Evolutionary conservation across 805 yeast genomes (phyloP).

Genomic region (Metschnikowia colocasiae): DNA sequence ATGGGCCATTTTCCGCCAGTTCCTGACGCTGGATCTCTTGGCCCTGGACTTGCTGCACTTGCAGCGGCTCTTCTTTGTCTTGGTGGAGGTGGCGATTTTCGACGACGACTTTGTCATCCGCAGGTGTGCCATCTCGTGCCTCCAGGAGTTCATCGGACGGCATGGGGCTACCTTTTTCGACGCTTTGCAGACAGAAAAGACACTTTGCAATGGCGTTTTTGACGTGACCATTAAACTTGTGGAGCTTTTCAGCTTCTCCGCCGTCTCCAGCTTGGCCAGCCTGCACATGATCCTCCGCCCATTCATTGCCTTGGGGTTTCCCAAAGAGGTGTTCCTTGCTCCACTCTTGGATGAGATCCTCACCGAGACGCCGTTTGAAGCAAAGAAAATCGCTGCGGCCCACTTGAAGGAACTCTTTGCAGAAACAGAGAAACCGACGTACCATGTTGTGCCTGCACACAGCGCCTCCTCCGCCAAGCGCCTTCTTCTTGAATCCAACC

Average conservation of each 20-base stretch:
- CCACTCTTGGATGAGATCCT: conserved; percentile 30
- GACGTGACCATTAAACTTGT: conserved; percentile 40
- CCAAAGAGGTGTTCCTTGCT: conserved; percentile 24
- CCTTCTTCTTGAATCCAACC: background rate
- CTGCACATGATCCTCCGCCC: conserved; percentile 18
- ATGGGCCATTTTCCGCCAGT: conserved; percentile 68
- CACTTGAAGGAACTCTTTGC: conserved; percentile 23
- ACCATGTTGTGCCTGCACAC: background rate
- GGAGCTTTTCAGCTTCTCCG: conserved; percentile 52
- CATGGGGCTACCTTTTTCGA: conserved; percentile 38
- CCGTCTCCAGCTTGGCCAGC: conserved; percentile 20
- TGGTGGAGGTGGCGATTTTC: conserved; percentile 55
- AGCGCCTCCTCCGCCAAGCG: background rate
- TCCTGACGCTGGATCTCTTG: conserved; percentile 18
- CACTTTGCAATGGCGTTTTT: conserved; percentile 9
- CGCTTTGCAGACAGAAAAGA: background rate
- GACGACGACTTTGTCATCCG: conserved; percentile 74
- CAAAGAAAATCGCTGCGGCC: conserved; percentile 40
- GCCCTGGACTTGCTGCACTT: conserved; percentile 16
- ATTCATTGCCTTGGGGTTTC: conserved; percentile 25
- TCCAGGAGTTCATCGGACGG: conserved; percentile 83
- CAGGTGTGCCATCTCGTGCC: conserved; percentile 79
- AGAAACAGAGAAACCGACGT: background rate
- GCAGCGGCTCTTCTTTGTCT: conserved; percentile 25
- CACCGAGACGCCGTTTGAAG: conserved; percentile 29